Percentiles rank a stretch among this genome's conserved stretches.
These are phyloP conservation scores for Aureobasidium sp. DNA, from an alignment of 2,329 filamentous ascomycete species.

Conservation along the genomic window DNA sequence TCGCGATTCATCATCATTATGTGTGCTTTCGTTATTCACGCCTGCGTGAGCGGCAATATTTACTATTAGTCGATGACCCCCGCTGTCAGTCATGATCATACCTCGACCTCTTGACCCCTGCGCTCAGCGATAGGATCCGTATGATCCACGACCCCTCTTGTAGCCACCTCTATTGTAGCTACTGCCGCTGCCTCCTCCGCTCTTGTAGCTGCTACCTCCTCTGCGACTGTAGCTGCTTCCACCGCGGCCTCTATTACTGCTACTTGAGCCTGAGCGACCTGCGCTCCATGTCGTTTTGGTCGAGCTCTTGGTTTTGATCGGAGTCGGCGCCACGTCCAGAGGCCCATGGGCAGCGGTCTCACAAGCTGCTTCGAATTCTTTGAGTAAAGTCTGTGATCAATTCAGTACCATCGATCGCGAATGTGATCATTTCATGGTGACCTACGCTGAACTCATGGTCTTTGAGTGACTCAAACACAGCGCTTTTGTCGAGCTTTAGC, in stretches of 20 bases:
- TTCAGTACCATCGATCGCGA: neutral
- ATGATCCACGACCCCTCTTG: neutral
- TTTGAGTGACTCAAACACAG: slow-evolving; percentile 48
- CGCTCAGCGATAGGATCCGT: neutral
- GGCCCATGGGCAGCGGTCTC: slow-evolving; percentile 4
- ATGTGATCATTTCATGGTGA: neutral
- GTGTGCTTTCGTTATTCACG: neutral
- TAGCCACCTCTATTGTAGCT: neutral
- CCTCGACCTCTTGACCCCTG: neutral
- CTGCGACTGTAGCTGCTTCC: neutral
- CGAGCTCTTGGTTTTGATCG: neutral
- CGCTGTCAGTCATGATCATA: too few relatives aligned
- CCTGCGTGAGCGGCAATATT: neutral
- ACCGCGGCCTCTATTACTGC: neutral
- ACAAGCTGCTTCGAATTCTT: slow-evolving; percentile 8
- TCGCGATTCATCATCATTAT: neutral
- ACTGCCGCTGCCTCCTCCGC: neutral
- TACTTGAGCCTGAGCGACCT: neutral
- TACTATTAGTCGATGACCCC: neutral
- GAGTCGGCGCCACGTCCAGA: neutral
- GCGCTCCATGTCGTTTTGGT: neutral
- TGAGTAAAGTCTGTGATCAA: neutral
- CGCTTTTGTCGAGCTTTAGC: slow-evolving; percentile 41
- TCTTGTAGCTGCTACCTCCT: neutral
- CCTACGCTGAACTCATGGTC: slow-evolving; percentile 49